These are phyloP conservation scores for Bolboschoenoplectus hybrid DNA, from an alignment of 202 grass and related monocot genomes.

Conservation along the genomic window DNA sequence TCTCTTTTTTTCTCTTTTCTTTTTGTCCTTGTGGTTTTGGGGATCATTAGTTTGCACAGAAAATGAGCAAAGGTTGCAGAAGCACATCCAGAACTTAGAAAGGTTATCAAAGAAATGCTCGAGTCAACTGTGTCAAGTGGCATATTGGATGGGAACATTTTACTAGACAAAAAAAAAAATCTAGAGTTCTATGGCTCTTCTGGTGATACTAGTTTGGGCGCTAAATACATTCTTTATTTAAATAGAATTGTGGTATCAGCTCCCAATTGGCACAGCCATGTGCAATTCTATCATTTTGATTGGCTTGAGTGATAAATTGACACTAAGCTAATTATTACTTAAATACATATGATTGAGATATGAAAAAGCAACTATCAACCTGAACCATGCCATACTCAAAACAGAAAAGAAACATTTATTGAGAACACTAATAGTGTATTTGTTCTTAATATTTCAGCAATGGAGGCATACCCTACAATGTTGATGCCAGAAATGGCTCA, in stretches of 20 bases:
- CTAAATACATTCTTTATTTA: no score
- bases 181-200: neutral
- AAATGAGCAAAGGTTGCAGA: neutral
- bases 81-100: no score
- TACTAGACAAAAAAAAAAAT: neutral
- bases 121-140: neutral
- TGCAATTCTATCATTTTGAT: no score
- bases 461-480: constrained; percentile 71
- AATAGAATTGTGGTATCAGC: no score
- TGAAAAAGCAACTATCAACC: constrained; percentile 4
- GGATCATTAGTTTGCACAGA: neutral
- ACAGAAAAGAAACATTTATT: neutral
- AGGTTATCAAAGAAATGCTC: neutral
- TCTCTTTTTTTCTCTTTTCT: constrained; percentile 19
- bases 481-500: constrained; percentile 38
- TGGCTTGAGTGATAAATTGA: no score
- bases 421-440: neutral
- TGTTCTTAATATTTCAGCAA: constrained; percentile 41
- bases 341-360: neutral
- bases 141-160: neutral
- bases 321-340: no score
- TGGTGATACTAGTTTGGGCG: no score
- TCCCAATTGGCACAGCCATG: no score
- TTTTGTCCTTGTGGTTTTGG: constrained; percentile 1
- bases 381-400: constrained; percentile 18